phyloP scores from a whole-genome alignment of 345 rosid species.

The Populus euphratica region DNA sequence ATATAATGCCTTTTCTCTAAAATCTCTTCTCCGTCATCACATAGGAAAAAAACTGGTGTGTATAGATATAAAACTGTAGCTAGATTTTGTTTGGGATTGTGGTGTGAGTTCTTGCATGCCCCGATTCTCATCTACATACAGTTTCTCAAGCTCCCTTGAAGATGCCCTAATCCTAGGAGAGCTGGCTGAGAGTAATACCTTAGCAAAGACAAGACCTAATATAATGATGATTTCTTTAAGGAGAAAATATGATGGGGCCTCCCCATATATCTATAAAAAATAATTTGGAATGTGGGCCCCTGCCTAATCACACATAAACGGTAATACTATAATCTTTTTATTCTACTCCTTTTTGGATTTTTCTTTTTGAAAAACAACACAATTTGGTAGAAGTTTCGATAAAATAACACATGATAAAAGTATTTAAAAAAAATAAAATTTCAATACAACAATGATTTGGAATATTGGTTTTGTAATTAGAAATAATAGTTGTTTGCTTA shows the following conservation, averaged over 20 bases:
- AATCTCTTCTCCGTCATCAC: not conserved
- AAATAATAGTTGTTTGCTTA: too few relatives aligned
- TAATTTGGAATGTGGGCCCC: not conserved
- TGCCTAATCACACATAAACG: not conserved
- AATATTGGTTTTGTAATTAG: too few relatives aligned
- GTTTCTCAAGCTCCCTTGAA: not conserved
- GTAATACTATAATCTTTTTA: not conserved
- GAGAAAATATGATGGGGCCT: not conserved
- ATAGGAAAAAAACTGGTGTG: not conserved
- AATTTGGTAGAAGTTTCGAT: too few relatives aligned
- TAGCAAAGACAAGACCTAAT: not conserved
- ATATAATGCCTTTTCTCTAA: not conserved
- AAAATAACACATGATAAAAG: too few relatives aligned
- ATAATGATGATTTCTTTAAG: not conserved
- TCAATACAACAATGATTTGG: too few relatives aligned
- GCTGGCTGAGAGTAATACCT: not conserved
- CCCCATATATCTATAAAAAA: not conserved
- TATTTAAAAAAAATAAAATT: too few relatives aligned
- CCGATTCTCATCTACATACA: not conserved
- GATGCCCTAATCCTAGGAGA: not conserved
- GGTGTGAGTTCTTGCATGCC: not conserved
- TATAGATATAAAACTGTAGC: not conserved
- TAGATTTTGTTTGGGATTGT: not conserved
- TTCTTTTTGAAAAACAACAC: too few relatives aligned
- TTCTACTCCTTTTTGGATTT: not conserved